These are phyloP conservation scores for Tolypocladium tundrense DNA, from an alignment of 2,329 filamentous ascomycete genomes.

Conservation along the genomic window DNA sequence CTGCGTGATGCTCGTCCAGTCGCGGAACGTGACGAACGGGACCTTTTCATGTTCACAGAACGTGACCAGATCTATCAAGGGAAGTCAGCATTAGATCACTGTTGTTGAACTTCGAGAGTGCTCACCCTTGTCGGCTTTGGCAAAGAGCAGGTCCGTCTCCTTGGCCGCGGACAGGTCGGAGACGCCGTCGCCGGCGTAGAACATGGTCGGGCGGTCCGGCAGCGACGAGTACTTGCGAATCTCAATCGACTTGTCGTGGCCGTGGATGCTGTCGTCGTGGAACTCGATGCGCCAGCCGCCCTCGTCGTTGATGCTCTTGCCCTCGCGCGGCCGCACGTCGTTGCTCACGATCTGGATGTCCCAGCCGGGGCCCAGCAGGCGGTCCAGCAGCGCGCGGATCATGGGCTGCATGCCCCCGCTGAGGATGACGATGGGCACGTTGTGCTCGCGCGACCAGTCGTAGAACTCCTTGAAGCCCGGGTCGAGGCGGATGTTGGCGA, in stretches of 20 bases:
- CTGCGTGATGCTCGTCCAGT: slow-evolving; percentile 70
- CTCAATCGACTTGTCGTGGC: slow-evolving; percentile 94
- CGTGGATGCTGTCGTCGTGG: slow-evolving; percentile 81
- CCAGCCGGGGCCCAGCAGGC: slow-evolving; percentile 67
- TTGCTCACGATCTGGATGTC: slow-evolving; percentile 90
- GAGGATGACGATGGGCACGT: slow-evolving; percentile 85
- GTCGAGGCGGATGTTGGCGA: slow-evolving; percentile 79
- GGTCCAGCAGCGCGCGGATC: slow-evolving; percentile 72
- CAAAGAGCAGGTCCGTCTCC: slow-evolving; percentile 88
- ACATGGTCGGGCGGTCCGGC: slow-evolving; percentile 68
- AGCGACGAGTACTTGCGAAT: slow-evolving; percentile 78
- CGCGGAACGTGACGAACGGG: slow-evolving; percentile 78
- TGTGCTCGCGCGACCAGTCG: slow-evolving; percentile 67
- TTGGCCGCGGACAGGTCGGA: slow-evolving; percentile 85
- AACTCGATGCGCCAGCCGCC: slow-evolving; percentile 82
- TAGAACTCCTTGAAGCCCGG: slow-evolving; percentile 83
- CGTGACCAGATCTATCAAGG: slow-evolving; percentile 60
- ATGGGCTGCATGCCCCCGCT: slow-evolving; percentile 89
- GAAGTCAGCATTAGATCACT: slow-evolving; percentile 5
- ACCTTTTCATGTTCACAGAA: slow-evolving; percentile 79
- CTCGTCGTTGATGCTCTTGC: slow-evolving; percentile 67
- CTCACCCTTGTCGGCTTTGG: slow-evolving; percentile 78
- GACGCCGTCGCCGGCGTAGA: slow-evolving; percentile 93
- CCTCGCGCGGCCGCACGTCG: slow-evolving; percentile 51
- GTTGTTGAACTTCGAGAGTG: background rate